phyloP scores from a whole-genome alignment of 2,329 filamentous ascomycete genomes.

The Lojkania enalia region DNA sequence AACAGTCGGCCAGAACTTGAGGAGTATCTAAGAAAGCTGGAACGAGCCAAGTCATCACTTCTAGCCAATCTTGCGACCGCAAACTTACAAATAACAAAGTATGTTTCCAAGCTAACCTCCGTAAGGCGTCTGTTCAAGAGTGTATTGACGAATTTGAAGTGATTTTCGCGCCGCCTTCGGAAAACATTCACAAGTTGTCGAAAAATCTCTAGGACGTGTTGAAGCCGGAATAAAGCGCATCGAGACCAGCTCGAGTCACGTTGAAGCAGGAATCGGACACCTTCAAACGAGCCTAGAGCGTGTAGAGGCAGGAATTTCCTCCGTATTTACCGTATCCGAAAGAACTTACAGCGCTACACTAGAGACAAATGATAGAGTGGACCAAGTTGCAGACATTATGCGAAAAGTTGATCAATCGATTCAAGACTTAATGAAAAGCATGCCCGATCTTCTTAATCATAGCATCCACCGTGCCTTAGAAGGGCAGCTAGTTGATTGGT shows the following conservation, averaged over 20 bases:
- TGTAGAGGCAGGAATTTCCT: constrained; percentile 2
- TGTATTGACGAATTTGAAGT: no score
- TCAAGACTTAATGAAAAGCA: background rate
- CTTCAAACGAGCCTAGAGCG: background rate
- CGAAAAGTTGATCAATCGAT: constrained; percentile 1
- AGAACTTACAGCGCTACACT: background rate
- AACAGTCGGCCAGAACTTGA: constrained; percentile 6
- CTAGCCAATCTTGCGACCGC: background rate
- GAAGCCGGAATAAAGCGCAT: background rate
- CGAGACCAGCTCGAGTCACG: background rate
- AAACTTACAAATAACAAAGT: constrained; percentile 6
- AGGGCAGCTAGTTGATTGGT: background rate
- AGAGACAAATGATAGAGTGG: background rate
- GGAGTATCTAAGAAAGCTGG: constrained; percentile 2
- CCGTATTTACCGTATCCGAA: background rate
- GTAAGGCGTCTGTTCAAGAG: no score
- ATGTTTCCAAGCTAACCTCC: no score
- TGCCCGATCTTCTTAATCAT: constrained; percentile 1
- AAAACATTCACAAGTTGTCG: no score
- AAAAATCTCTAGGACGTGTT: background rate
- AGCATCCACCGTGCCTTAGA: constrained; percentile 1
- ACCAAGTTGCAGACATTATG: background rate
- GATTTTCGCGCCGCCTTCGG: no score
- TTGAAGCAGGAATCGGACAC: background rate
- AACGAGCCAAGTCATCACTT: constrained; percentile 8